Conservation (phyloP, 116 monocot species). For the Trichopus zeylanicus region DNA sequence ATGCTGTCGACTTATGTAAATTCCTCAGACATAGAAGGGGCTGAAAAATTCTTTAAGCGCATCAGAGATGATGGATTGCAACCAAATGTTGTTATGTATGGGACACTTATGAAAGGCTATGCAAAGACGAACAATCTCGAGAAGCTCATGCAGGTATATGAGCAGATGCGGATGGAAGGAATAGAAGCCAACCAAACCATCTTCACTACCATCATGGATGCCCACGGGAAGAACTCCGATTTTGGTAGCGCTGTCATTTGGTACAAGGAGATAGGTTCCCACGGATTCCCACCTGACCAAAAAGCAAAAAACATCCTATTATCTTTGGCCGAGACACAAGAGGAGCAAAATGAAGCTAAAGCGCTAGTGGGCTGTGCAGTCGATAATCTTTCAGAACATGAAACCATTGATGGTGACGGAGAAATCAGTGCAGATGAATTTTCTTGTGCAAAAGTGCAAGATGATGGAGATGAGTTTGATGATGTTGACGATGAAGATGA, state of each 20-base stretch:
- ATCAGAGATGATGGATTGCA: slow-evolving; percentile 77
- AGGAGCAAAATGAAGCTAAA: slow-evolving; percentile 67
- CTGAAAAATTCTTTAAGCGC: slow-evolving; percentile 82
- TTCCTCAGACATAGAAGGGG: slow-evolving; percentile 84
- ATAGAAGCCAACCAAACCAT: slow-evolving; percentile 82
- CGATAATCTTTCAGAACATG: background rate
- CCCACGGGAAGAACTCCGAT: slow-evolving; percentile 75
- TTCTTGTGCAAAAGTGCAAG: background rate
- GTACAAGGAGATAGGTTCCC: slow-evolving; percentile 79
- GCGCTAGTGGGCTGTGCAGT: slow-evolving; percentile 42
- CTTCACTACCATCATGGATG: slow-evolving; percentile 92
- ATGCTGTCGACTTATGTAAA: slow-evolving; percentile 90
- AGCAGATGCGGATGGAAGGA: slow-evolving; percentile 64
- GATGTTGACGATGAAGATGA: slow-evolving; percentile 8
- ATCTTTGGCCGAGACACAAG: slow-evolving; percentile 61
- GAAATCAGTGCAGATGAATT: background rate
- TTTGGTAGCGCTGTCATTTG: slow-evolving; percentile 75
- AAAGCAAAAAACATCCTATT: slow-evolving; percentile 87
- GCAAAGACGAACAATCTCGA: slow-evolving; percentile 70
- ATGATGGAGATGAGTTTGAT: background rate
- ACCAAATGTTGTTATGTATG: slow-evolving; percentile 81
- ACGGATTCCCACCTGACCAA: slow-evolving; percentile 67
- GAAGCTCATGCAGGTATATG: slow-evolving; percentile 73
- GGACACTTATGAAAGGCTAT: slow-evolving; percentile 93
- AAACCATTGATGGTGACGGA: slow-evolving; percentile 1